These are phyloP conservation scores for Trichoderma virens DNA, from an alignment of 495 filamentous ascomycete genomes.

Conservation along the genomic window DNA sequence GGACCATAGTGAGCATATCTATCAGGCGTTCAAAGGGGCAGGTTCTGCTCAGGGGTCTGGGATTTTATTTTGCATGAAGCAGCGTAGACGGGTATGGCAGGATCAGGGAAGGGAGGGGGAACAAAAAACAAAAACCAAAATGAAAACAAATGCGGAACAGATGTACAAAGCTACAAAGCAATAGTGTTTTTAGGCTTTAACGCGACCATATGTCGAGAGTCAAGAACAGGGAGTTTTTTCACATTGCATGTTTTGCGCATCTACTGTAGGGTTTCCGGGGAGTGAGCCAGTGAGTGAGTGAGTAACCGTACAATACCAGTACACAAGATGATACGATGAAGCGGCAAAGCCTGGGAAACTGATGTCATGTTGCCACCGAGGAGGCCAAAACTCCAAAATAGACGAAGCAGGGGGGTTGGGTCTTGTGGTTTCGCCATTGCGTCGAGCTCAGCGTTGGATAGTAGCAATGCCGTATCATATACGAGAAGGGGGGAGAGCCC, in stretches of 20 bases:
- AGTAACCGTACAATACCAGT: neutral
- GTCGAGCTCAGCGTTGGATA: no score
- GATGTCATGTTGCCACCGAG: no score
- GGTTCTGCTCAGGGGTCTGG: neutral
- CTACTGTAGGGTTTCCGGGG: neutral
- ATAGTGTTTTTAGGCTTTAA: neutral
- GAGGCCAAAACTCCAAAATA: no score
- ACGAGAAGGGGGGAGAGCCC: no score
- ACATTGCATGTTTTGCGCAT: neutral
- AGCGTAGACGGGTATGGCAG: neutral
- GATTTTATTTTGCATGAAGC: conserved; percentile 2
- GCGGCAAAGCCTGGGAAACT: no score
- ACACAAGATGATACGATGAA: neutral
- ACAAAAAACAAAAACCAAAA: neutral
- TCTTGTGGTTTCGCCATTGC: no score
- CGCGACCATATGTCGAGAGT: neutral
- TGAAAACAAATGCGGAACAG: neutral
- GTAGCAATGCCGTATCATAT: no score
- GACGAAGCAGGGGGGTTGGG: no score
- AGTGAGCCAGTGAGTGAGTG: neutral
- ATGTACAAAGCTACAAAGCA: neutral
- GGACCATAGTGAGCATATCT: neutral
- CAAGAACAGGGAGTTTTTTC: neutral
- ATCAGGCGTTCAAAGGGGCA: conserved; percentile 1
- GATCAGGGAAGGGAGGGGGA: neutral